Percentiles rank a stretch among this genome's conserved stretches.
These are phyloP conservation scores for Lyophyllum shimeji DNA, from an alignment of 768 basidiomycete genomes.

Conservation along the genomic window DNA sequence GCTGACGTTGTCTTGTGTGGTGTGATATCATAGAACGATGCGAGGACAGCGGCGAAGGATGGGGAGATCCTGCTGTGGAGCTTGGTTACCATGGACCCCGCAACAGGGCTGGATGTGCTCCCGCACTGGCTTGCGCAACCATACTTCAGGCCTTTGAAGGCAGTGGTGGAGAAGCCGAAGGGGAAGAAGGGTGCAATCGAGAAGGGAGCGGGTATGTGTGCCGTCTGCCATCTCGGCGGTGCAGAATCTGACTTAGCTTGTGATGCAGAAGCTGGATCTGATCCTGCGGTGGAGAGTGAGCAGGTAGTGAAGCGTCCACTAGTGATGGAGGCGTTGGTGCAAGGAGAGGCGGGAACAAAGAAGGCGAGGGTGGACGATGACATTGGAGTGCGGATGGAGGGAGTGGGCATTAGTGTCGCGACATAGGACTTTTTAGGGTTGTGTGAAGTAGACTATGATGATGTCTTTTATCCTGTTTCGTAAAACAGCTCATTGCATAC, in stretches of 20 bases:
- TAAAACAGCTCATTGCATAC: slow-evolving; percentile 93
- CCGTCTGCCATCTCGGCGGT: no score
- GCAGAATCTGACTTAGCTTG: background rate
- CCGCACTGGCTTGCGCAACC: slow-evolving; percentile 61
- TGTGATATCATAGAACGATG: no score
- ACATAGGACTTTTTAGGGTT: no score
- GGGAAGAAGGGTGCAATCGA: background rate
- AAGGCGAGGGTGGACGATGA: background rate
- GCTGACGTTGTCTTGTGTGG: no score
- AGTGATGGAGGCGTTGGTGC: no score
- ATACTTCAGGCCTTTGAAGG: slow-evolving; percentile 49
- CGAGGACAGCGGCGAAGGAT: slow-evolving; percentile 12
- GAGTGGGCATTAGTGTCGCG: no score
- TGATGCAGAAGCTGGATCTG: background rate
- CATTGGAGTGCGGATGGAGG: background rate
- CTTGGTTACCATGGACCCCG: slow-evolving; percentile 30
- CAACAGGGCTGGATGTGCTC: slow-evolving; percentile 35
- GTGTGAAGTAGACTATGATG: no score
- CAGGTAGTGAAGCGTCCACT: background rate
- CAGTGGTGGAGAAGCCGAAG: background rate
- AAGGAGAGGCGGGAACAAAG: background rate
- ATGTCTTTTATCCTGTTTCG: no score
- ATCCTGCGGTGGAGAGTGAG: background rate
- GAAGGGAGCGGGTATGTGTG: background rate
- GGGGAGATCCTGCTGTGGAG: slow-evolving; percentile 29